Evolutionary conservation across 2,329 filamentous ascomycete genomes (phyloP).

Genomic region (Aureobasidium sp.): DNA sequence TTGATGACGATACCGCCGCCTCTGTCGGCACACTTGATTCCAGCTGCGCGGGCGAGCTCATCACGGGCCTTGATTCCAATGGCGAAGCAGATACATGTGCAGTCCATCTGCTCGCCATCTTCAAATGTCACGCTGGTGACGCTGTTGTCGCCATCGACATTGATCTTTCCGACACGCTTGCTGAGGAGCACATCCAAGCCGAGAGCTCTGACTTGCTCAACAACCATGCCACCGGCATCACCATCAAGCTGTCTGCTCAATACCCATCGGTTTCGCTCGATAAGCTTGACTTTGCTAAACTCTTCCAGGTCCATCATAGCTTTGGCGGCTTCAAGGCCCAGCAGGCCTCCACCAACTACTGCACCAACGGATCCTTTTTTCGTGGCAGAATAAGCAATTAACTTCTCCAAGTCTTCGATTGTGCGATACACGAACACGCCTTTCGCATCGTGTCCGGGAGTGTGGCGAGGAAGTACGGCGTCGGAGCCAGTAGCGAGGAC

Average conservation of each 20-base stretch:
- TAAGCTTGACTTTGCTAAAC: constrained; percentile 66
- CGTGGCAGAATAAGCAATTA: constrained; percentile 65
- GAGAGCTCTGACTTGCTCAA: constrained; percentile 70
- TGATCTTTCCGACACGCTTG: constrained; percentile 66
- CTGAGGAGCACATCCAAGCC: constrained; percentile 75
- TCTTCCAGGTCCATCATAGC: constrained; percentile 81
- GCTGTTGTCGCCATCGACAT: constrained; percentile 58
- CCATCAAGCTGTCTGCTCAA: constrained; percentile 73
- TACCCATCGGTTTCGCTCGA: constrained; percentile 79
- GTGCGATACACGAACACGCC: constrained; percentile 88
- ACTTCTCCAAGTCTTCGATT: constrained; percentile 68
- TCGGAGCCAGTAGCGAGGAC: constrained; percentile 83
- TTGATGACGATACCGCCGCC: constrained; percentile 71
- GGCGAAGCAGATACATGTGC: constrained; percentile 80
- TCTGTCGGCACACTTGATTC: constrained; percentile 64
- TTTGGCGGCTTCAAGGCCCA: constrained; percentile 84
- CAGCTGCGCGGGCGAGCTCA: constrained; percentile 62
- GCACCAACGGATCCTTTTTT: constrained; percentile 63
- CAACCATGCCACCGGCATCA: constrained; percentile 74
- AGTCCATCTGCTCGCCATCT: constrained; percentile 69
- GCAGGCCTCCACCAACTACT: constrained; percentile 76
- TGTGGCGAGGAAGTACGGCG: constrained; percentile 64
- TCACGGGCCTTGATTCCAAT: constrained; percentile 80
- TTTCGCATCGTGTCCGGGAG: constrained; percentile 69
- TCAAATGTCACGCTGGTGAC: constrained; percentile 73